A percentile compares a stretch with the other conserved stretches of the same genome.
These are phyloP conservation scores for Pythium biforme DNA, from an alignment of 352 stramenopile species.

Conservation along the genomic window DNA sequence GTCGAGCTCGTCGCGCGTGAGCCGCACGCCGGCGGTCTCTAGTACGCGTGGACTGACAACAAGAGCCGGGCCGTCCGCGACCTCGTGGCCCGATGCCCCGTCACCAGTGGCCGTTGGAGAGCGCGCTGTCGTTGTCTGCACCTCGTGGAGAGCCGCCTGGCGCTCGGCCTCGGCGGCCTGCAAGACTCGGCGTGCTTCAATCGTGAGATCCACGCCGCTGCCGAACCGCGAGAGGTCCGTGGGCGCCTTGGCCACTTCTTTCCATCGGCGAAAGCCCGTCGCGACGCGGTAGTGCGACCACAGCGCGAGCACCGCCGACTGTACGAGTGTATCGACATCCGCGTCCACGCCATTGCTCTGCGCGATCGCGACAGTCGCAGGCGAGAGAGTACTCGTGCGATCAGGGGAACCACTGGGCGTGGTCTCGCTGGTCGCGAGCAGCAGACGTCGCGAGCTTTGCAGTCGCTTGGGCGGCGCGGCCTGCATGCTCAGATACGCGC, in stretches of 20 bases:
- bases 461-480: background rate
- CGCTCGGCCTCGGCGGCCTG: conserved; percentile 30
- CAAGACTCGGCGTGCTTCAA: conserved; percentile 28
- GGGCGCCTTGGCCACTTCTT: background rate
- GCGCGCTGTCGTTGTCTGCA: background rate
- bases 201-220: conserved; percentile 11
- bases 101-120: too few species aligned
- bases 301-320: conserved; percentile 3
- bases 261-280: conserved; percentile 4
- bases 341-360: background rate
- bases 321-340: background rate
- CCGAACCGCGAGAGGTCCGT: conserved; percentile 8
- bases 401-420: background rate
- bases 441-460: background rate
- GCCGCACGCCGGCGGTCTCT: conserved; percentile 1
- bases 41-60: conserved; percentile 7
- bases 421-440: background rate
- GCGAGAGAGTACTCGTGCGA: background rate
- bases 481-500: background rate
- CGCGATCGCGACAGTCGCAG: background rate
- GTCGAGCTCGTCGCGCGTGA: conserved; percentile 30
- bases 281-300: conserved; percentile 4
- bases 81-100: too few species aligned
- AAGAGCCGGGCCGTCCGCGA: background rate
- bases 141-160: background rate